Evolutionary conservation across 352 stramenopile species (phyloP).

Genomic region (Blastocystis hominis): DNA sequence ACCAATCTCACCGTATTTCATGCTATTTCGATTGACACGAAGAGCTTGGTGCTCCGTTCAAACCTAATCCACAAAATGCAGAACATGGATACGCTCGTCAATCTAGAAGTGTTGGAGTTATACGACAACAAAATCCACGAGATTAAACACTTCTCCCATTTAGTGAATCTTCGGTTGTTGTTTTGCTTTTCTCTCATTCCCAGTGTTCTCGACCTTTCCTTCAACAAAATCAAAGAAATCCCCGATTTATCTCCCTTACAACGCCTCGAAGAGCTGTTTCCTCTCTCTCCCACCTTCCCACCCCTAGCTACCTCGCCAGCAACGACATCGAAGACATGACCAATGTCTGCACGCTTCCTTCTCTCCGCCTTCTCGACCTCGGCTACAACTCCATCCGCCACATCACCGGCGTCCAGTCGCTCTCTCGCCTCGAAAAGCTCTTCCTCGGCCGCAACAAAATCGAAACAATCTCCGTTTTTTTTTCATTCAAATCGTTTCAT

Average conservation of each 20-base stretch:
- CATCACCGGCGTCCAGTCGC: constrained; percentile 7
- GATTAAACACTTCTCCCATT: constrained; percentile 56
- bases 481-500: too few relatives aligned
- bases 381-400: constrained; percentile 50
- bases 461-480: background rate
- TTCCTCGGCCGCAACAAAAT: constrained; percentile 56
- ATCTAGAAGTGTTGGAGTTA: constrained; percentile 50
- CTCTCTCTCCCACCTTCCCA: background rate
- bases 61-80: constrained; percentile 58
- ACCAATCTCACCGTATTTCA: constrained; percentile 34
- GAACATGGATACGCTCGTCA: constrained; percentile 54
- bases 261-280: constrained; percentile 44
- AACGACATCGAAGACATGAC: constrained; percentile 53
- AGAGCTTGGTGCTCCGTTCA: constrained; percentile 49
- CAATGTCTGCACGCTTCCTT: background rate
- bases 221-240: constrained; percentile 54
- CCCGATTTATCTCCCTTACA: constrained; percentile 4
- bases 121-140: constrained; percentile 55
- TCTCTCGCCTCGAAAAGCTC: background rate
- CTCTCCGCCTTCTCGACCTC: constrained; percentile 24
- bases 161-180: constrained; percentile 24
- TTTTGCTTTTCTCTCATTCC: background rate
- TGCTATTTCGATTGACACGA: background rate
- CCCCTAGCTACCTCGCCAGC: constrained; percentile 41
- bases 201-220: constrained; percentile 52